Percentiles rank a stretch among this genome's conserved stretches.
phyloP scores from a whole-genome alignment of 371 early-diverging fungal genomes.

The Mucor lusitanicus region DNA sequence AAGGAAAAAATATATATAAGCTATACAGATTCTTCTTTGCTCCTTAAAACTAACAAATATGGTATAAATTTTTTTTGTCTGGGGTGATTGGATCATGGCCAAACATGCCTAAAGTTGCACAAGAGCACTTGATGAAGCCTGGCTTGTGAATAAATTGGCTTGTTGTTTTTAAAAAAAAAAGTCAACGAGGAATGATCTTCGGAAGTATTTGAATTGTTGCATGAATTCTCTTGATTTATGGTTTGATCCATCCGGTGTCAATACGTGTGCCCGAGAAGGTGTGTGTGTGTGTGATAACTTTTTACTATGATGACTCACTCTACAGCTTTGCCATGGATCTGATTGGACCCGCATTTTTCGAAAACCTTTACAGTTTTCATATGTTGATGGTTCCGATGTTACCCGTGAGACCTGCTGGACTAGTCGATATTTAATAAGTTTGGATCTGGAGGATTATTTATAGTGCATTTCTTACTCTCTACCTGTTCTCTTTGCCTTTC shows the following conservation, averaged over 20 bases:
- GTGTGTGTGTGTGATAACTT: background rate
- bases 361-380: slow-evolving; percentile 2
- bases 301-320: background rate
- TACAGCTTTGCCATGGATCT: background rate
- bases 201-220: background rate
- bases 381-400: slow-evolving; percentile 12
- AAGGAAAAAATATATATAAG: background rate
- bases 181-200: slow-evolving; percentile 1
- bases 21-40: background rate
- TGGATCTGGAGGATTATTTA: slow-evolving; percentile 1
- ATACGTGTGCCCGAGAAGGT: background rate
- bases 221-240: background rate
- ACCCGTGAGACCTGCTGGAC: background rate
- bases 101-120: background rate
- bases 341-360: slow-evolving; percentile 1
- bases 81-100: background rate
- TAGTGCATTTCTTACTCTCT: background rate
- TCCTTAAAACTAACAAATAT: slow-evolving; percentile 1
- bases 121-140: background rate
- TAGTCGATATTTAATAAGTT: background rate
- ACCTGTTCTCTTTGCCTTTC: background rate
- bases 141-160: background rate
- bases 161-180: background rate
- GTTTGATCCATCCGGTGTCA: background rate
- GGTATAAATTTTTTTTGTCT: background rate